Base-by-base conservation (phyloP, 257 asterid species). In the Solanum gandarillasii region DNA sequence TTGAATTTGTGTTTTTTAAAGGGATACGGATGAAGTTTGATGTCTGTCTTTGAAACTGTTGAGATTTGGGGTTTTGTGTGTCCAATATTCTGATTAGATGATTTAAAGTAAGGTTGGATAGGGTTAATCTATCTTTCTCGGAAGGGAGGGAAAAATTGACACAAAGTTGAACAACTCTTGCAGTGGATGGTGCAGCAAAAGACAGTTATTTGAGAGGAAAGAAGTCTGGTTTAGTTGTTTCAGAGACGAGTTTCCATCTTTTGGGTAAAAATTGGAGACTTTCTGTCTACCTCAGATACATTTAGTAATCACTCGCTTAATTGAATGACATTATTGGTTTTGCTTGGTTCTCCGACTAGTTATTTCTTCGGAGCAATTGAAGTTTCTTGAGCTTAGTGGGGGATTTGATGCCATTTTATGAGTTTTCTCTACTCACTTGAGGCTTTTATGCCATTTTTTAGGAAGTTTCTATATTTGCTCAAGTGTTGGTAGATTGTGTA, bases 401-500 rank as follows among this genome's bases (percentile, higher is more conserved):
- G 31, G 31, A 12, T 55, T 55, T 55, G 65, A 55, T 55, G 25
- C 65, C 65, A 62, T 62, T 62, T 62, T 62, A 23, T 62, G 31
- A 62, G 5, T 23, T 9, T 62, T 62, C 71, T 62, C 3, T 62
- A 62, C 31, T 23, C 13, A 23, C 31, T 62, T n/a, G 87, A 86
- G 82, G 88, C 41, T 35, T 68, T 84, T 25, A 84, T 84, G 36
- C 87, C n/a, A 41, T 67, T 85, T 39, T 41, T 67, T 85, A 41
- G 83, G n/a, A 79, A 55, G 25, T 55, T 89, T 32, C 90, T 48
- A 34, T 88, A 86, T 8, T 48, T 46, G 16, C 6, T 25, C 62
- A 36, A 87, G 88, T 52, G 88, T 75, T 79, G 84, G 34, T 90
- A 67, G 78, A 36, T 74, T 41, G 73, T 82, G 83, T 83, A 62